Evolutionary conservation across 225 moss, liverwort and hornwort species (phyloP), one percentile per base, ranked within the genome.

Genomic region (Climacium dendroides): DNA sequence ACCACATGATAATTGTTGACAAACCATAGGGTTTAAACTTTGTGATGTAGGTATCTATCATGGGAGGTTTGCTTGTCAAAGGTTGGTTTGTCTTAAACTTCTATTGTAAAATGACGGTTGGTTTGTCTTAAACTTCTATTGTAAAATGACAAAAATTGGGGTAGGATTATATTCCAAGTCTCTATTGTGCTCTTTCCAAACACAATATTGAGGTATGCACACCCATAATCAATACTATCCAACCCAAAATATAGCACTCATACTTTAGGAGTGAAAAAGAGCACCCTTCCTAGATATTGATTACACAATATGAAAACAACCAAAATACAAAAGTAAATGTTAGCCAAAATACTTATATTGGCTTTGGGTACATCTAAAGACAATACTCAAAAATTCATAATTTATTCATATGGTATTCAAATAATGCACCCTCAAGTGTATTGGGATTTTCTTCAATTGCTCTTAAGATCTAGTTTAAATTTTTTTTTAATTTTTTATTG

Each of bases 171-270:
- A 26, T 9, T 9, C 0, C 2, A 0, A 1, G 4, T 29, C 1
- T 0, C 6, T 2, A 6, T 10, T 15, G 2, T 72, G 1, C 14
- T 72, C 10, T 12, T 29, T 16, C 10, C 2, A 47, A 6, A 18
- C 0, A 0, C 6, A 29, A 30, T 20, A 52, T 0, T 22, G 2
- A 34, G 3, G 14, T 14, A 52, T 35, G 5, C 52, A 52, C 1
- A 19, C 0, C 3, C 0, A 52, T 52, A 13, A 22, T 34, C 23
- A 52, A 75, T 52, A 75, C 2, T 13, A 14, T 0, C 8, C 2
- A 15, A 14, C 0, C 8, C 2, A 15, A 35, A 52, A 34, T 52
- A 9, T 1, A 3, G 9, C 7, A 35, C 35, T 5, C n/a, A n/a
- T 52, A 5, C 0, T 47, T 74, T 32, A 4, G 8, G 20, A 22